Evolutionary conservation across 2,329 filamentous ascomycete species (phyloP), one percentile per base, ranked within the genome.

Genomic region (Coniochaeta sp.): DNA sequence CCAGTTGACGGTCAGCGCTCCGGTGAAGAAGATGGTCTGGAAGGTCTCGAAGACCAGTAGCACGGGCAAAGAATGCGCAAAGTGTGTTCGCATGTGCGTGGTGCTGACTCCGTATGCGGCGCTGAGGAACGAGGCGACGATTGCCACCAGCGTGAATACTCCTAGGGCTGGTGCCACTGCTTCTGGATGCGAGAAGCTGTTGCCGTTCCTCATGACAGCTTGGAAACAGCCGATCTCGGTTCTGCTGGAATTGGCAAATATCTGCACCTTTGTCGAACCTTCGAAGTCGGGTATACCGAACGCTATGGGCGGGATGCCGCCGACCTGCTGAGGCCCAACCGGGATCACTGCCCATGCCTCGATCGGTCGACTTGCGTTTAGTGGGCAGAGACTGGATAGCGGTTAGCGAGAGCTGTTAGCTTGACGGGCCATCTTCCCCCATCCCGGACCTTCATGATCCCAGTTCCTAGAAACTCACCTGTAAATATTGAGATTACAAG

Each of bases 1-100:
- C 84, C 87, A 92, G 57, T 87, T 80, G 62, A 91, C 73, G 0
- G 86, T 87, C 5, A 91, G 68, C 3, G 85, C 83, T 5, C 88
- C 87, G 1, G 85, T 86, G 63, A 87, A 87, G 72, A 85, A 91
- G 54, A 92, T 86, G 53, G 88, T 83, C 61, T 91, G 88, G 58
- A 87, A 86, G 0, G 87, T 83, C 50, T 89, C 84, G 56, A 91
- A 85, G 3, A 91, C 73, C 22, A 90, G 77, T 40, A 88, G 73
- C 1, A 87, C 76, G 0, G 88, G 89, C 12, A 90, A 72, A 0
- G 86, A 88, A 63, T 91, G 87, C 1, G 87, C 85, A 62, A 90
- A 88, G 63, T 91, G 86, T 50, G 78, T 85, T 48, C 87, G 77
- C 67, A 87, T 89, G 47, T 83, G 80, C 2, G 81, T 70, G 10